These are phyloP conservation scores for Peronospora farinosa DNA, from an alignment of 352 stramenopile genomes.

Conservation along the genomic window DNA sequence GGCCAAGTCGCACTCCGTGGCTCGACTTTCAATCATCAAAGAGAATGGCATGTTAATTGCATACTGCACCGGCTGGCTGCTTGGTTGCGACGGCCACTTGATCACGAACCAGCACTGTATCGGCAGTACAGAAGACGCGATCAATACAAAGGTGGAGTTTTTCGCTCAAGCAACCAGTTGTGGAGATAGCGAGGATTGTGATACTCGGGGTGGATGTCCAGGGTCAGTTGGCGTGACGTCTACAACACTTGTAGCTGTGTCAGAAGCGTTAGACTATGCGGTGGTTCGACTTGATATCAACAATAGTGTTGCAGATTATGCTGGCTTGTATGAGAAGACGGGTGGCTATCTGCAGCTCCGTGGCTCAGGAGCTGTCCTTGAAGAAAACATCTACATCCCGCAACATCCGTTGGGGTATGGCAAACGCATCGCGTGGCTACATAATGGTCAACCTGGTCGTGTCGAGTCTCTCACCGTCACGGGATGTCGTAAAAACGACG, in stretches of 20 bases:
- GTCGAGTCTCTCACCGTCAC: constrained; percentile 33
- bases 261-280: constrained; percentile 54
- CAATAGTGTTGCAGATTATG: constrained; percentile 23
- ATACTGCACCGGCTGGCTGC: constrained; percentile 65
- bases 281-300: constrained; percentile 43
- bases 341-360: constrained; percentile 62
- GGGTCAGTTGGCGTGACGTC: constrained; percentile 32
- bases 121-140: constrained; percentile 44
- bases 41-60: constrained; percentile 50
- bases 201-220: constrained; percentile 39
- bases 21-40: constrained; percentile 59
- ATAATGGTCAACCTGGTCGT: constrained; percentile 27
- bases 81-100: constrained; percentile 71
- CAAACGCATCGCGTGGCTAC: constrained; percentile 53
- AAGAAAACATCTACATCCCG: constrained; percentile 67
- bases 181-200: constrained; percentile 32
- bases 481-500: constrained; percentile 43
- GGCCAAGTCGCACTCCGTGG: constrained; percentile 39
- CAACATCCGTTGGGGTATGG: constrained; percentile 57
- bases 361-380: constrained; percentile 32
- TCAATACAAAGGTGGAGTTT: constrained; percentile 67
- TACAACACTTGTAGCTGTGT: constrained; percentile 48
- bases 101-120: constrained; percentile 83
- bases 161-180: constrained; percentile 51
- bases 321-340: constrained; percentile 24